phyloP scores from a whole-genome alignment of 306 rosid species.

The Prunus mira region DNA sequence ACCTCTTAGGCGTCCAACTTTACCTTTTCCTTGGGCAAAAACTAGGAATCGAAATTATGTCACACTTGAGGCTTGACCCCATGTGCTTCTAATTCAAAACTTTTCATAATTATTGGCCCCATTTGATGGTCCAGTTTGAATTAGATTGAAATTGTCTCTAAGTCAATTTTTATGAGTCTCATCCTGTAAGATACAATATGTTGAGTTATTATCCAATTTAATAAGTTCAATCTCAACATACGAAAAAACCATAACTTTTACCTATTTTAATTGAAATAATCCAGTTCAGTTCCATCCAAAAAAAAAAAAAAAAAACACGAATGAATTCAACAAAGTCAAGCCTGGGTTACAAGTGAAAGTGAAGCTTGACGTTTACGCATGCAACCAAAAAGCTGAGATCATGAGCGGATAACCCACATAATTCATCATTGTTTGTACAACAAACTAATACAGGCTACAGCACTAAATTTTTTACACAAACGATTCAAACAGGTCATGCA shows the following conservation, averaged over 20 bases:
- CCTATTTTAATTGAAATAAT: too few species aligned
- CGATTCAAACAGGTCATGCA: conserved; percentile 18
- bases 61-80: not conserved
- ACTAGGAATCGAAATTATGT: not conserved
- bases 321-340: not conserved
- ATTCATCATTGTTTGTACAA: not conserved
- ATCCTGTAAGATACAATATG: too few species aligned
- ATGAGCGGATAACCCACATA: conserved; percentile 16
- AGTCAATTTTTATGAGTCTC: too few species aligned
- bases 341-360: not conserved
- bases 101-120: not conserved
- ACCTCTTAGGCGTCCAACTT: too few species aligned
- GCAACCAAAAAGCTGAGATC: conserved; percentile 25
- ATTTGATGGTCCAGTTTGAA: too few species aligned
- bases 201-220: too few species aligned
- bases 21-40: not conserved
- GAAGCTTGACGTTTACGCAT: too few species aligned
- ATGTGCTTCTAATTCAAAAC: not conserved
- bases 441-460: conserved; percentile 10
- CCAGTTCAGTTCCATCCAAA: too few species aligned
- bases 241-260: too few species aligned
- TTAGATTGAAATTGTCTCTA: too few species aligned
- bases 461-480: conserved; percentile 3
- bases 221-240: too few species aligned
- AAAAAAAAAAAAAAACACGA: too few species aligned